Evolutionary conservation across 108 stramenopile species (phyloP).

Genomic region (Bacterosira constricta): DNA sequence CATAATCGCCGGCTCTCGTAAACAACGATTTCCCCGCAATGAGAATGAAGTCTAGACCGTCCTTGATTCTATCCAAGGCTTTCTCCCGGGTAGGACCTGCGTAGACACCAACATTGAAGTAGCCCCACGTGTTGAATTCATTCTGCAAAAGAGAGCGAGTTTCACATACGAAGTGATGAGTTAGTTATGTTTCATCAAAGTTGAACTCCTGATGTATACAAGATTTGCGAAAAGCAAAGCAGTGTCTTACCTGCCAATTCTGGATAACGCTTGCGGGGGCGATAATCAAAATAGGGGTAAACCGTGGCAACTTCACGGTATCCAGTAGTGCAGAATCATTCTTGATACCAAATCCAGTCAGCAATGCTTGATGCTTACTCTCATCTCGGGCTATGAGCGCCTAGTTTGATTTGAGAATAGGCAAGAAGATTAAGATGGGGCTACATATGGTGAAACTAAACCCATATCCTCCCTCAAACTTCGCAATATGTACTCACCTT

Average conservation of each 20-base stretch:
- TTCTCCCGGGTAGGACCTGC: constrained; percentile 31
- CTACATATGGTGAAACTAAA: no score
- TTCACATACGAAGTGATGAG: not conserved
- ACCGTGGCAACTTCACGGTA: constrained; percentile 19
- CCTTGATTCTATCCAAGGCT: constrained; percentile 50
- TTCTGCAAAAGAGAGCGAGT: constrained; percentile 24
- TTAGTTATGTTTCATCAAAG: not conserved
- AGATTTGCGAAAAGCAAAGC: not conserved
- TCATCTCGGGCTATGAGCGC: constrained; percentile 22
- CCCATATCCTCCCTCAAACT: no score
- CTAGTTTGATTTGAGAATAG: no score
- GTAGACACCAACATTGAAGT: constrained; percentile 75
- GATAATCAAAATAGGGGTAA: constrained; percentile 76
- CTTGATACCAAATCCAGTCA: constrained; percentile 19
- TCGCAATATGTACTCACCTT: no score
- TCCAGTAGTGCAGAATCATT: constrained; percentile 4
- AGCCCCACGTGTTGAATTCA: constrained; percentile 76
- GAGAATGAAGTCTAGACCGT: constrained; percentile 72
- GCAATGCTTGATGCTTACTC: constrained; percentile 30
- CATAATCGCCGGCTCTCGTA: constrained; percentile 39
- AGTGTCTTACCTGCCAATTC: constrained; percentile 59
- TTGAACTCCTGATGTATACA: not conserved
- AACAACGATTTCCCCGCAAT: constrained; percentile 65
- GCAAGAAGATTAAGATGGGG: no score
- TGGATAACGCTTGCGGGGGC: constrained; percentile 73